Percentiles rank a stretch among this genome's conserved stretches.
phyloP scores from a whole-genome alignment of 1,284 basidiomycete species.

The Chalciporus sp. region DNA sequence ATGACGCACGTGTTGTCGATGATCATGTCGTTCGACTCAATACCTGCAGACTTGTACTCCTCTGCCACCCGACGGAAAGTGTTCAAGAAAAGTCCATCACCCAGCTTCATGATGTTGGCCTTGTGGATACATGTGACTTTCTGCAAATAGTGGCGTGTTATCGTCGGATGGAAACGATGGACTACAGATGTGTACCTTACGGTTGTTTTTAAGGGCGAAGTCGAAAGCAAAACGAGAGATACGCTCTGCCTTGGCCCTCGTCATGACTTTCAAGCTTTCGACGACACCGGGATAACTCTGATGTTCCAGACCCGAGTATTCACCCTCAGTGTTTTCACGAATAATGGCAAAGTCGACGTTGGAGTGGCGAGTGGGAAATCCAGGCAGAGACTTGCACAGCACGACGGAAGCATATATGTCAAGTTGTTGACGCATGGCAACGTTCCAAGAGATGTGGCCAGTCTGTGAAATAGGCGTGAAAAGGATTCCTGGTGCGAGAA shows the following conservation, averaged over 20 bases:
- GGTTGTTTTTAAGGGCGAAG: slow-evolving; percentile 98
- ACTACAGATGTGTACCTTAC: slow-evolving; percentile 65
- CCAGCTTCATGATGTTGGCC: slow-evolving; percentile 99
- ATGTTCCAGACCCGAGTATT: slow-evolving; percentile 99
- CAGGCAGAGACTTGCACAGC: slow-evolving; percentile 98
- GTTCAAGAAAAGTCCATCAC: slow-evolving; percentile 98
- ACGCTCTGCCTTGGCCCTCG: slow-evolving; percentile 93
- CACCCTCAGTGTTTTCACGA: slow-evolving; percentile 99
- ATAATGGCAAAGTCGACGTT: slow-evolving; percentile 99
- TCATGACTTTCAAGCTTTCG: slow-evolving; percentile 97
- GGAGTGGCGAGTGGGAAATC: slow-evolving; percentile 93
- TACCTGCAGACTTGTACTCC: slow-evolving; percentile 92
- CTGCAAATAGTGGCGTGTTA: slow-evolving; percentile 43
- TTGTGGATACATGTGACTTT: slow-evolving; percentile 99
- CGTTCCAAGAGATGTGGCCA: slow-evolving; percentile 99
- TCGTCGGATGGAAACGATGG: neutral
- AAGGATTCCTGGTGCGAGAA: slow-evolving; percentile 76
- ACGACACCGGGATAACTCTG: slow-evolving; percentile 98
- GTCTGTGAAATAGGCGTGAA: slow-evolving; percentile 97
- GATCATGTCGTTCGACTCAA: slow-evolving; percentile 97
- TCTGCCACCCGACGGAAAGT: slow-evolving; percentile 97
- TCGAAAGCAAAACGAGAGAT: slow-evolving; percentile 98
- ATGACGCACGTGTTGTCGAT: slow-evolving; percentile 90
- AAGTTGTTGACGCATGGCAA: slow-evolving; percentile 98
- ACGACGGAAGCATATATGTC: slow-evolving; percentile 99